Evolutionary conservation across 2,329 filamentous ascomycete genomes (phyloP).

Genomic region (Aspergillus viridinutans): DNA sequence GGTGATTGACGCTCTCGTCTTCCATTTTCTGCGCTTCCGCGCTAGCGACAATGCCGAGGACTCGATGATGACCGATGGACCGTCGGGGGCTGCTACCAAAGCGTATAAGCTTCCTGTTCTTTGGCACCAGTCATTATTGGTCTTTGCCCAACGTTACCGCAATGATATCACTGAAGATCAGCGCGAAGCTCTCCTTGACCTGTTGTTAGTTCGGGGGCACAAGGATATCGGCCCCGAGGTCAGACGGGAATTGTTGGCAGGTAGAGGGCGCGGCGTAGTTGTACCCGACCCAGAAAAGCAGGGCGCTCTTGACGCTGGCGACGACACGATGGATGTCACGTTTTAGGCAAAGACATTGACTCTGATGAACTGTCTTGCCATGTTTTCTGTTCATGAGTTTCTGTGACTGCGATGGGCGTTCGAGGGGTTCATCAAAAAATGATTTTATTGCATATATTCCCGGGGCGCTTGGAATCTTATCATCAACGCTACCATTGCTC

Average conservation of each 20-base stretch:
- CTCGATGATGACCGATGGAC: conserved; percentile 43
- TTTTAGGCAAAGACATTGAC: conserved; percentile 22
- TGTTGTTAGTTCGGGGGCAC: conserved; percentile 81
- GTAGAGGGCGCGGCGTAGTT: conserved; percentile 75
- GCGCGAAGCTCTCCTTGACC: conserved; percentile 81
- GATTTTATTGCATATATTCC: not conserved
- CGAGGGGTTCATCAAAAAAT: not conserved
- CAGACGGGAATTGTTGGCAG: conserved; percentile 79
- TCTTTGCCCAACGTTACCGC: conserved; percentile 90
- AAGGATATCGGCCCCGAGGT: conserved; percentile 87
- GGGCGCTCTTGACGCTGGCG: conserved; percentile 61
- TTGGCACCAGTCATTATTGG: conserved; percentile 90
- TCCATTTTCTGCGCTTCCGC: conserved; percentile 91
- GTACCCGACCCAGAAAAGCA: conserved; percentile 48
- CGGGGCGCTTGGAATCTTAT: not conserved
- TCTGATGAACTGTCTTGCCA: conserved; percentile 6
- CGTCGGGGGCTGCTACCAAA: conserved; percentile 47
- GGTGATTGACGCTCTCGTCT: conserved; percentile 89
- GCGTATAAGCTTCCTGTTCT: conserved; percentile 74
- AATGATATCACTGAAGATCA: conserved; percentile 97
- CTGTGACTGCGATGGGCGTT: not conserved
- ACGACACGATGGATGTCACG: conserved; percentile 85
- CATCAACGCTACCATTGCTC: not conserved
- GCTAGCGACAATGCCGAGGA: conserved; percentile 58
- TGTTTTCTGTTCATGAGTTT: not conserved